phyloP scores from a whole-genome alignment of 768 basidiomycete species.

The Lactarius evosmus region DNA sequence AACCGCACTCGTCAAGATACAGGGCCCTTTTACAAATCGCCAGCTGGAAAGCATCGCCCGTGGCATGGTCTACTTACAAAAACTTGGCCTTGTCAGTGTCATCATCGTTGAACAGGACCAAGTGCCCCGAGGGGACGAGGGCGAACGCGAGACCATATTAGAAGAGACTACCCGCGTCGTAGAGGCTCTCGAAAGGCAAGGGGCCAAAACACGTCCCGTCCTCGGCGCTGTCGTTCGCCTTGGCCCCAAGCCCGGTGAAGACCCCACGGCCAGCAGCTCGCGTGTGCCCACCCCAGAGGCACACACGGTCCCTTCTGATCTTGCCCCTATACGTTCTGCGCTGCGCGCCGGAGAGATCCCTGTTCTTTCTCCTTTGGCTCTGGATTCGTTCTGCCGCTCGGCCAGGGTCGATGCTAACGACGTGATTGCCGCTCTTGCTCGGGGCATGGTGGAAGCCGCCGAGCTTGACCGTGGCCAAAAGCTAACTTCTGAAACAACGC shows the following conservation, averaged over 20 bases:
- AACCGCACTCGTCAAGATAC: constrained; percentile 94
- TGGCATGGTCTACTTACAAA: constrained; percentile 93
- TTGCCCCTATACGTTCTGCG: constrained; percentile 82
- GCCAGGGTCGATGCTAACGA: constrained; percentile 84
- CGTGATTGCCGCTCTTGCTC: constrained; percentile 81
- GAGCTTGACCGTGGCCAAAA: constrained; percentile 43
- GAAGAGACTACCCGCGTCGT: constrained; percentile 88
- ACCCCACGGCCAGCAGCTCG: constrained; percentile 34
- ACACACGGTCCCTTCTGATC: constrained; percentile 75
- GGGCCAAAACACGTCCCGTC: constrained; percentile 84
- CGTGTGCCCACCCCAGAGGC: constrained; percentile 57
- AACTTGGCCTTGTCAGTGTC: constrained; percentile 92
- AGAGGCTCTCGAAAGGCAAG: constrained; percentile 75
- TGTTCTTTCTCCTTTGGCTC: constrained; percentile 87
- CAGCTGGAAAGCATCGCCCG: constrained; percentile 92
- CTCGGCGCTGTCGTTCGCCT: constrained; percentile 82
- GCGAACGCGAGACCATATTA: constrained; percentile 61
- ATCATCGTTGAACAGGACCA: constrained; percentile 92
- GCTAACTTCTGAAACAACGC: constrained; percentile 37
- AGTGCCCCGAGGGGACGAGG: constrained; percentile 60
- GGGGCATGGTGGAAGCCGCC: constrained; percentile 69
- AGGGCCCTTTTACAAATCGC: constrained; percentile 90
- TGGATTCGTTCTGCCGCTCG: constrained; percentile 87
- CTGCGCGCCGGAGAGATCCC: constrained; percentile 94
- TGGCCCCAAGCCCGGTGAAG: constrained; percentile 65